Percentiles rank a stretch among this genome's conserved stretches.
phyloP scores from a whole-genome alignment of 2,329 filamentous ascomycete species.

The Zymoseptoria brevis region DNA sequence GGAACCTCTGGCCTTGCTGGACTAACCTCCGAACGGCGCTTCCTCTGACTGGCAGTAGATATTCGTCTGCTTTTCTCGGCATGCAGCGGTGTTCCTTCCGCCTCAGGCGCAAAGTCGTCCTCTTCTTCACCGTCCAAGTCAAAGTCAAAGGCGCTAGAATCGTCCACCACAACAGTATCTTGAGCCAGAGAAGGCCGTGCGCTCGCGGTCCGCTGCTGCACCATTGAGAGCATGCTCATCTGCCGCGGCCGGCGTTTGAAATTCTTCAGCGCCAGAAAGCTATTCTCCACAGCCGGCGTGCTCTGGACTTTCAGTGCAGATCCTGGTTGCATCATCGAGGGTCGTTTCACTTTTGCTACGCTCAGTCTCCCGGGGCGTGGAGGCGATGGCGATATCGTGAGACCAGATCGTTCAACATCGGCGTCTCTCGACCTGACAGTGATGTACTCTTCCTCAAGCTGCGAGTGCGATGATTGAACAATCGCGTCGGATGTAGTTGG shows the following conservation, averaged over 20 bases:
- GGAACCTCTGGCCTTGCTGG: neutral
- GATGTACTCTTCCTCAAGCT: constrained; percentile 1
- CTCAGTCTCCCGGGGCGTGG: constrained; percentile 27
- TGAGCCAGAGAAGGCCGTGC: constrained; percentile 19
- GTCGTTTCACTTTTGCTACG: constrained; percentile 21
- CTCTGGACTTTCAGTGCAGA: constrained; percentile 38
- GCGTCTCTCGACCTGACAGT: constrained; percentile 69
- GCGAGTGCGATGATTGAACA: constrained; percentile 7
- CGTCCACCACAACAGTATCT: constrained; percentile 34
- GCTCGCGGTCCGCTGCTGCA: constrained; percentile 32
- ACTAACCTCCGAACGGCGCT: neutral
- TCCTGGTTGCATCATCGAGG: constrained; percentile 27
- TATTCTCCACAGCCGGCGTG: constrained; percentile 38
- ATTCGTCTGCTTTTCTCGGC: constrained; percentile 35
- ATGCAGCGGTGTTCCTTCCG: constrained; percentile 60
- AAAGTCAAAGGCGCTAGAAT: constrained; percentile 24
- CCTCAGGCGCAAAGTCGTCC: constrained; percentile 51
- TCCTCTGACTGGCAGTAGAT: constrained; percentile 6
- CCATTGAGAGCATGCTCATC: constrained; percentile 43
- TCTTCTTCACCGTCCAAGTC: constrained; percentile 24
- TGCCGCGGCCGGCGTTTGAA: constrained; percentile 44
- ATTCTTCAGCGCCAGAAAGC: constrained; percentile 42
- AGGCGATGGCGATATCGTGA: constrained; percentile 25
- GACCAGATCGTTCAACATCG: constrained; percentile 50
- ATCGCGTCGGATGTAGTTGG: neutral